Evolutionary conservation across 2,329 filamentous ascomycete species (phyloP), one percentile per base, ranked within the genome.

Genomic region (Colletotrichum chlorophyti): DNA sequence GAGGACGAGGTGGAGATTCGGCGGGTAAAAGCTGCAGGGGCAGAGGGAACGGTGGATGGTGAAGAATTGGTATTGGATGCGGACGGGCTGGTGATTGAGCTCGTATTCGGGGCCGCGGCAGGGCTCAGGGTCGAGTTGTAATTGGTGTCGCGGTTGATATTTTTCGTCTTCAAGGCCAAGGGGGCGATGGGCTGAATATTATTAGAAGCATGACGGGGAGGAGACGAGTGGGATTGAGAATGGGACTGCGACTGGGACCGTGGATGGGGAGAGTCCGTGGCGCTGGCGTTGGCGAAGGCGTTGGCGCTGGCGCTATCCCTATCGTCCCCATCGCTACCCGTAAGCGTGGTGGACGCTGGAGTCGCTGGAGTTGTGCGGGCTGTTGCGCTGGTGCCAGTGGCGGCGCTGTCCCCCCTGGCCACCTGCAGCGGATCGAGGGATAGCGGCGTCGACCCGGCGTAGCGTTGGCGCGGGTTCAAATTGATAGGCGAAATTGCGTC

Each of bases 371-470:
- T n/a, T n/a, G n/a, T n/a, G n/a, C n/a, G n/a, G n/a, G n/a, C n/a
- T n/a, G n/a, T 14, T 38, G 14, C 21, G 26, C 29, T 12, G 27
- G 17, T 32, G 29, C 27, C 19, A 43, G 21, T 42, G 24, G 27
- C 32, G 4, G 31, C 49, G 31, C 17, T 14, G 21, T 19, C 7
- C 23, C 32, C 32, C 5, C 15, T 38, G 23, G 32, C 37, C 55
- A 50, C 45, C 55, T 45, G 51, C 31, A 55, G 43, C 55, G 43
- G 43, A 24, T 59, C 58, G 37, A 63, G 53, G n/a, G 43, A 58
- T 46, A 61, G 58, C 38, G 61, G 61, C 32, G 61, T 63, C 31
- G 61, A 61, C 23, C 61, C 61, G 38, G 61, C 58, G 45, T 53
- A 43, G 49, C 58, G 52, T 45, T 54, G 55, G 42, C 51, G 50